Conservation (phyloP, 352 stramenopile genomes). For the Globisporangium heterothallicum region DNA sequence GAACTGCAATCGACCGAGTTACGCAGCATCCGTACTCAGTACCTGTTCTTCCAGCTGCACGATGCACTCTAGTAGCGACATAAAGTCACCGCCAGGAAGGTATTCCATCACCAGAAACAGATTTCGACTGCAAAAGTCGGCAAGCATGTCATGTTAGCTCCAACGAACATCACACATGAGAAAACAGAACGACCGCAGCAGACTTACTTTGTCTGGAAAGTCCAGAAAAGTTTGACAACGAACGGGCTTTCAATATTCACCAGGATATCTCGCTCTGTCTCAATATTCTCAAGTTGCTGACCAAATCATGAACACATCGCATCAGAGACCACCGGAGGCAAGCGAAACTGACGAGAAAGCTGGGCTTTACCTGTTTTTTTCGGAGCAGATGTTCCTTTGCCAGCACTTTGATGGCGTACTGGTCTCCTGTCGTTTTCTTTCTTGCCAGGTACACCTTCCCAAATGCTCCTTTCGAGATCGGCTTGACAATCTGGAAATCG, state of each 20-base stretch:
- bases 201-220: slow-evolving; percentile 85
- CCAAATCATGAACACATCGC: no score
- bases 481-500: slow-evolving; percentile 89
- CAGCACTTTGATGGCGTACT: slow-evolving; percentile 90
- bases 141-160: no score
- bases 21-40: not conserved
- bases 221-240: slow-evolving; percentile 89
- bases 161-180: not conserved
- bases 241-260: slow-evolving; percentile 85
- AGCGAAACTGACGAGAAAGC: no score
- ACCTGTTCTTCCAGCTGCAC: slow-evolving; percentile 86
- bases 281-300: slow-evolving; percentile 73
- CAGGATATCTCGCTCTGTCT: slow-evolving; percentile 86
- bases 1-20: slow-evolving; percentile 3
- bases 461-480: slow-evolving; percentile 87
- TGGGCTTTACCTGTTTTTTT: slow-evolving; percentile 81
- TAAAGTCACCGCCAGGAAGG: slow-evolving; percentile 86
- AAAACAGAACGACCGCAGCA: not conserved
- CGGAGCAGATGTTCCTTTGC: slow-evolving; percentile 84
- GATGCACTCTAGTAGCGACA: slow-evolving; percentile 86
- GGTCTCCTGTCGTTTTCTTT: slow-evolving; percentile 85
- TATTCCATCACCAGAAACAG: slow-evolving; percentile 91
- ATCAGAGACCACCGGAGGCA: no score
- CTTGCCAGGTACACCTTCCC: slow-evolving; percentile 84
- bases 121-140: slow-evolving; percentile 43